Base-by-base conservation (phyloP, 1,139 yeast genomes). In the Geotrichum histeridarum region DNA sequence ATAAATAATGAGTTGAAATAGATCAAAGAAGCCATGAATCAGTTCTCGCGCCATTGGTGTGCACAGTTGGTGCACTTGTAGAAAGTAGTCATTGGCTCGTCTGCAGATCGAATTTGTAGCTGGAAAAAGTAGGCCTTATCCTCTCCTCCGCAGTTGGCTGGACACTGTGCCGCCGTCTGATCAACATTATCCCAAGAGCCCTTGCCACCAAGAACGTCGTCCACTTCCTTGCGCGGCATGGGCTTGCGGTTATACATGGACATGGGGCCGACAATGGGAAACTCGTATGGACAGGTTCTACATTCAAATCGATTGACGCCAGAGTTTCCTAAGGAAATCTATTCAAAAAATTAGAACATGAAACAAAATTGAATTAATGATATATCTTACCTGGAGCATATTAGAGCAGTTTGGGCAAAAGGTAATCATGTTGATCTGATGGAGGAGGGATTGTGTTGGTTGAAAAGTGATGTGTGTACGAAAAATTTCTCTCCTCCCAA, bases 171-270 rank as follows among this genome's bases (percentile, higher is more conserved):
- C 6, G 66, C 59, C 0, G 78, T 75, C 58, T 75, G 77, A 67
- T 94, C 99, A 33, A 94, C 99, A 67, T 93, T 91, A 69, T 93
- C 99, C 99, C 99, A 93, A 2, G 98, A 95, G 31, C 96, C 98
- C 61, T 84, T 94, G 42, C 96, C 96, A 57, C 99, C 99, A 31
- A 93, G 77, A 9, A 93, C 96, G 73, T 93, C 99, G 70, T 93
- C 99, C 2, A 93, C 94, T 63, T 89, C 87, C 67, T 93, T 93
- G 67, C 96, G 77, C 39, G 87, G 86, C 66, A 93, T 77, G 57
- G 79, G 79, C 67, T 86, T 89, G 57, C 97, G 77, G 68, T 91
- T 97, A 70, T 76, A 93, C 73, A 93, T 82, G 65, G 85, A 91
- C 54, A 87, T 77, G 18, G 63, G 63, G 11, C 93, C 95, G 47